phyloP scores from a whole-genome alignment of 352 stramenopile genomes.

The Phytophthora tentaculata region DNA sequence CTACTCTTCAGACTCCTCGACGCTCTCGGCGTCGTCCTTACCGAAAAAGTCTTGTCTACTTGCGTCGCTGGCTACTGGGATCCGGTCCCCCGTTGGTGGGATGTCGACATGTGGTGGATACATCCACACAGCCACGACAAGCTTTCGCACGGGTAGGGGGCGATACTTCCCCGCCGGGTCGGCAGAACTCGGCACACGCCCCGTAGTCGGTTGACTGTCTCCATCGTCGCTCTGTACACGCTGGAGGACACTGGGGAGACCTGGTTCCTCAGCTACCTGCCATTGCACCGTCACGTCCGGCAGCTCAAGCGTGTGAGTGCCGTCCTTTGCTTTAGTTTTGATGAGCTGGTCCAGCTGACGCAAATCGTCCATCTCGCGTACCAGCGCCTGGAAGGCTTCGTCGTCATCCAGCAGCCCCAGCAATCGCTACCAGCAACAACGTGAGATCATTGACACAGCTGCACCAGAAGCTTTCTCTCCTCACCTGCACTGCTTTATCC shows the following conservation, averaged over 20 bases:
- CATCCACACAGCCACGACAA: slow-evolving; percentile 71
- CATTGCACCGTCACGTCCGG: slow-evolving; percentile 62
- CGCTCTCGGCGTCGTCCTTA: slow-evolving; percentile 19
- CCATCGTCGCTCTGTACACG: slow-evolving; percentile 16
- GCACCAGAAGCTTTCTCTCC: not conserved
- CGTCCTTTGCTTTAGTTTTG: slow-evolving; percentile 45
- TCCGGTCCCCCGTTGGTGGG: slow-evolving; percentile 58
- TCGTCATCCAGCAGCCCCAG: slow-evolving; percentile 58
- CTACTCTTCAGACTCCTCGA: slow-evolving; percentile 22
- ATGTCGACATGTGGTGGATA: slow-evolving; percentile 75
- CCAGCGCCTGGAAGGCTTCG: slow-evolving; percentile 55
- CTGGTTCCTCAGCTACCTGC: slow-evolving; percentile 57
- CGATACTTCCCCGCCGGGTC: slow-evolving; percentile 44
- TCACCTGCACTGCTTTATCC: slow-evolving; percentile 48
- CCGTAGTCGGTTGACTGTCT: not conserved
- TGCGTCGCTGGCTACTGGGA: slow-evolving; percentile 45
- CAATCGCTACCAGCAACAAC: slow-evolving; percentile 36
- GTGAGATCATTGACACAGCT: slow-evolving; percentile 2
- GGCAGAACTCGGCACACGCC: slow-evolving; percentile 3
- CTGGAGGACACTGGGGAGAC: slow-evolving; percentile 60
- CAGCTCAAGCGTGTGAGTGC: slow-evolving; percentile 36
- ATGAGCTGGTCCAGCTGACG: slow-evolving; percentile 49
- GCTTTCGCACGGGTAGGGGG: slow-evolving; percentile 56
- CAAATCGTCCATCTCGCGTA: slow-evolving; percentile 58
- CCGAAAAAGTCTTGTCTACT: slow-evolving; percentile 62